Evolutionary conservation across 495 filamentous ascomycete species (phyloP), one percentile per base, ranked within the genome.

Genomic region (Oleoguttula mirabilis): DNA sequence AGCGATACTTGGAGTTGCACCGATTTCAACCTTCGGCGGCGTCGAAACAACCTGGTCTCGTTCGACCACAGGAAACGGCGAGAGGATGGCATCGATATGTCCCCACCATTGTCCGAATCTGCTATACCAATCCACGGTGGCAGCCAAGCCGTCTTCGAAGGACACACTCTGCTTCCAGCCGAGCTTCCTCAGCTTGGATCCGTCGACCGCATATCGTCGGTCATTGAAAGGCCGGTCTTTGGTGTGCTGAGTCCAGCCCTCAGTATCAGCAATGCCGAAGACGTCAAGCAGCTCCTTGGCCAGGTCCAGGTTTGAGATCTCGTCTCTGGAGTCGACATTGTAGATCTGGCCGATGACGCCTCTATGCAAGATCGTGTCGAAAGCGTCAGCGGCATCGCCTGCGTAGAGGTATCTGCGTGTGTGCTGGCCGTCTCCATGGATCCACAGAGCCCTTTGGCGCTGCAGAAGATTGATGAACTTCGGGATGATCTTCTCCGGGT

Each of bases 401-500:
- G 75, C 80, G 50, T 72, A 83, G 14, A 86, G 69, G 56, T 82
- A 86, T 37, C 77, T 68, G 5, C 79, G 70, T 2, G 72, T 76
- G 12, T 77, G 74, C 4, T 65, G 69, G 36, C 81, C 81, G 52
- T 78, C 72, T 24, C 81, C 81, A 54, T 86, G 81, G 17, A 86
- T 60, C 21, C 79, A 67, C 0, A 82, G 70, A 10, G 72, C 71
- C 33, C 70, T 61, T 11, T 57, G 47, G 1, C 75, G 67, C 40
- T 70, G 60, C n/a, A 84, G 65, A 10, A 83, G 64, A 50, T 68
- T 75, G 33, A 66, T 70, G 59, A 86, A 86, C 52, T 80, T 81
- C 19, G 80, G 80, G 28, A 85, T 85, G 43, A 85, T 77, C 60
- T 85, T 84, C 59, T 87, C 81, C 0, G 80, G 81, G 51, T 73